Conservation (phyloP, 2,329 filamentous ascomycete species). For the Aurifilum marmelostoma region DNA sequence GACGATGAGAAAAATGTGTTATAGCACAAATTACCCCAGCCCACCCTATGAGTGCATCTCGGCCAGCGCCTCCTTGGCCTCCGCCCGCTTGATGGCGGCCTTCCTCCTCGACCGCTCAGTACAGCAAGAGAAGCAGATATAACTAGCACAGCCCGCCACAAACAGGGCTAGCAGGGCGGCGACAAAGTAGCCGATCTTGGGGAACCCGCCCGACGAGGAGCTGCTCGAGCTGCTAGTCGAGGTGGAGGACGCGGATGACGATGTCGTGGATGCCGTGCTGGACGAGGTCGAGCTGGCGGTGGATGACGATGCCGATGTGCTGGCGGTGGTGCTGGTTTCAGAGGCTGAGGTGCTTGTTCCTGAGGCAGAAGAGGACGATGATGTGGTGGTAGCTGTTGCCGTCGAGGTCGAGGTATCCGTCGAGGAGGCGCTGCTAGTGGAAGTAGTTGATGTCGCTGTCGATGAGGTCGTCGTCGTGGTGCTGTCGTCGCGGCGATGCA, state of each 20-base stretch:
- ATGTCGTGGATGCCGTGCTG: slow-evolving; percentile 14
- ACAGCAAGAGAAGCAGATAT: slow-evolving; percentile 16
- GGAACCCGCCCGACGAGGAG: not conserved
- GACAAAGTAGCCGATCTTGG: slow-evolving; percentile 10
- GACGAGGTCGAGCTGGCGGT: slow-evolving; percentile 16
- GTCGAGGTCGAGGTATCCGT: not conserved
- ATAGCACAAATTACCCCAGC: too few relatives aligned
- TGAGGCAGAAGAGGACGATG: not conserved
- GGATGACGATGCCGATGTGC: not conserved
- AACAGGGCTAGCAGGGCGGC: slow-evolving; percentile 13
- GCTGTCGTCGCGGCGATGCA: slow-evolving; percentile 1
- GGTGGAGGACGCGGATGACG: slow-evolving; percentile 7
- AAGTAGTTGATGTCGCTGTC: not conserved
- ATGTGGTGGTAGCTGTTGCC: slow-evolving; percentile 1
- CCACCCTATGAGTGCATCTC: not conserved
- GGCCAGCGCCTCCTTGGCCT: slow-evolving; percentile 12
- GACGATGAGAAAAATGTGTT: too few relatives aligned
- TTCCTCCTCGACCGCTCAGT: slow-evolving; percentile 1
- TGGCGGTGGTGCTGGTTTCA: not conserved
- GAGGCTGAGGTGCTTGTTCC: slow-evolving; percentile 8
- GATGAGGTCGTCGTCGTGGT: not conserved
- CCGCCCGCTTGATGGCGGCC: not conserved
- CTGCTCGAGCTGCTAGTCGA: slow-evolving; percentile 1
- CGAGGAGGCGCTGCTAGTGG: not conserved
- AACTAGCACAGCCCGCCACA: slow-evolving; percentile 2